Conservation (phyloP, 1,139 yeast genomes). For the Candida freyschussii region DNA sequence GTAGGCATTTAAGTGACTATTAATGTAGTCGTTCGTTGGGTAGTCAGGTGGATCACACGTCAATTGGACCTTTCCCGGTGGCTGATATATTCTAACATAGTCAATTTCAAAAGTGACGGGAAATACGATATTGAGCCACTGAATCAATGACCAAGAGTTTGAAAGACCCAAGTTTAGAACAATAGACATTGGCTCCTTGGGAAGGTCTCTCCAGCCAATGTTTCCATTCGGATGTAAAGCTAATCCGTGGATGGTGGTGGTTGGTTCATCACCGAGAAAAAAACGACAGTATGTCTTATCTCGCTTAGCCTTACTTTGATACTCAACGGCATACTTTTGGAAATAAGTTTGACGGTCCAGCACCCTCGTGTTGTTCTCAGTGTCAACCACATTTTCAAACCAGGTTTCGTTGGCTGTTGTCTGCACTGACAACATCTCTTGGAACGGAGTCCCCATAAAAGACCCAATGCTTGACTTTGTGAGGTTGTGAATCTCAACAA, state of each 20-base stretch:
- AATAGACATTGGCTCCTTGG: conserved; percentile 85
- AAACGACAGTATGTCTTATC: conserved; percentile 70
- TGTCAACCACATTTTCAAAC: conserved; percentile 59
- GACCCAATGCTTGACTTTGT: conserved; percentile 66
- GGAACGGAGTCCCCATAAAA: conserved; percentile 80
- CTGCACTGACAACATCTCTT: conserved; percentile 76
- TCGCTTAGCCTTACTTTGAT: conserved; percentile 49
- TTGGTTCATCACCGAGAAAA: conserved; percentile 70
- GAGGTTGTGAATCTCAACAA: conserved; percentile 55
- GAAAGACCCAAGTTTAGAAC: conserved; percentile 77
- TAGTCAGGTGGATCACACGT: conserved; percentile 74
- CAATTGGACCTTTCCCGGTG: conserved; percentile 44
- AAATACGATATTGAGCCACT: conserved; percentile 66
- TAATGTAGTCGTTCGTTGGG: conserved; percentile 74
- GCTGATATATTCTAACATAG: conserved; percentile 78
- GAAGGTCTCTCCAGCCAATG: conserved; percentile 64
- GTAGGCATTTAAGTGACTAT: conserved; percentile 59
- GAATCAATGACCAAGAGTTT: conserved; percentile 77
- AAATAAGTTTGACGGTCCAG: conserved; percentile 33
- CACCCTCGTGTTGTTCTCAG: conserved; percentile 1
- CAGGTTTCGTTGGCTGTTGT: conserved; percentile 67
- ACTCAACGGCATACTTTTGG: conserved; percentile 79
- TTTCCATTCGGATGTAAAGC: conserved; percentile 83
- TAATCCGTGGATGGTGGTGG: conserved; percentile 54
- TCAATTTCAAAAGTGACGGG: conserved; percentile 68